A percentile compares a stretch with the other conserved stretches of the same genome.
Conservation (phyloP, 352 stramenopile species). For the Globisporangium radiosum region DNA sequence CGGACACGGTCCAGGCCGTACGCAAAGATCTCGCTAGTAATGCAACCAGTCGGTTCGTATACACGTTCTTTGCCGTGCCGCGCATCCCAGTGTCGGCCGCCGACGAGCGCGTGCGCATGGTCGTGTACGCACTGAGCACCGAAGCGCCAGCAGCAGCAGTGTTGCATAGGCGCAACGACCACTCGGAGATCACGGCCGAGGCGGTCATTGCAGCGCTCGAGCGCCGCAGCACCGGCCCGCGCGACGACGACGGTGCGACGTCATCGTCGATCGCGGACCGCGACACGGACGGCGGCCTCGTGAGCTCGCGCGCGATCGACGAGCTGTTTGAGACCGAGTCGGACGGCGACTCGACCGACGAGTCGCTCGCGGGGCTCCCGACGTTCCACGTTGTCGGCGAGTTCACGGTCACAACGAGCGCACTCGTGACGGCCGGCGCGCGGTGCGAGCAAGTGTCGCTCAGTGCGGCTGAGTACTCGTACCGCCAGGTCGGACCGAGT, state of each 20-base stretch:
- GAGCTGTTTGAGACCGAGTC: slow-evolving; percentile 81
- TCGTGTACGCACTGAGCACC: slow-evolving; percentile 59
- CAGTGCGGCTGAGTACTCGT: slow-evolving; percentile 63
- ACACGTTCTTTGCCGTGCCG: slow-evolving; percentile 80
- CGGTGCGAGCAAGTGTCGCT: slow-evolving; percentile 57
- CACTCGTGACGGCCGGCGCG: slow-evolving; percentile 55
- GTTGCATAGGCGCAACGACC: slow-evolving; percentile 19
- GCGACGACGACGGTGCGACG: slow-evolving; percentile 27
- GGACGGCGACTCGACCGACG: slow-evolving; percentile 36
- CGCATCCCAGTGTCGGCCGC: slow-evolving; percentile 51
- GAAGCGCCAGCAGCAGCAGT: slow-evolving; percentile 23
- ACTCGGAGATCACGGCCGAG: slow-evolving; percentile 74
- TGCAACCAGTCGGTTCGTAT: slow-evolving; percentile 45
- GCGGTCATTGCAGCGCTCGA: slow-evolving; percentile 69
- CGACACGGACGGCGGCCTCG: slow-evolving; percentile 20
- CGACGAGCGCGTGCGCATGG: slow-evolving; percentile 67
- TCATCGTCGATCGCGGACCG: slow-evolving; percentile 39
- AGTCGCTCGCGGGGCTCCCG: slow-evolving; percentile 20
- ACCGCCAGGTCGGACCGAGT: slow-evolving; percentile 54
- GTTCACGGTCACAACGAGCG: slow-evolving; percentile 64
- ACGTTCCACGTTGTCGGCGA: slow-evolving; percentile 61
- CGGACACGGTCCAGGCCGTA: slow-evolving; percentile 64
- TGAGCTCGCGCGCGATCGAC: slow-evolving; percentile 53
- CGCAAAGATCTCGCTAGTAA: slow-evolving; percentile 30
- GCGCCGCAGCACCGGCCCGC: slow-evolving; percentile 34